phyloP scores from a whole-genome alignment of 208 protist genomes.

The Leishmania major region DNA sequence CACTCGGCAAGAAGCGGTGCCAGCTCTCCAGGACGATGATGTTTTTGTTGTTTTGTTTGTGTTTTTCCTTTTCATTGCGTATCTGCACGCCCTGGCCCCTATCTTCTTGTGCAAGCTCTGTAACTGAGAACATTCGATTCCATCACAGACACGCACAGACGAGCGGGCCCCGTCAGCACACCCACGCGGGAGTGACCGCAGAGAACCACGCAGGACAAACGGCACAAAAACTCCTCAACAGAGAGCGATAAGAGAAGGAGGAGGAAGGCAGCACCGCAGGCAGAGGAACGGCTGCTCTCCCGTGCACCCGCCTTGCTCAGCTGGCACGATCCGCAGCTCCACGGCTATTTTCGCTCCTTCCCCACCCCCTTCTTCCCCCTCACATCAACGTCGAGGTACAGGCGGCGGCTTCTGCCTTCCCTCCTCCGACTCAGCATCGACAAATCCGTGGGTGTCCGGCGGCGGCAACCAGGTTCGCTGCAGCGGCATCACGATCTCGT shows the following conservation, averaged over 20 bases:
- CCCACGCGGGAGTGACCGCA: background rate
- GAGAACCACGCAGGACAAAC: background rate
- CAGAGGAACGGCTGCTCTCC: no score
- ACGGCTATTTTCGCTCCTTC: background rate
- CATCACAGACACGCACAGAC: background rate
- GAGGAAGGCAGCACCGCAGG: background rate
- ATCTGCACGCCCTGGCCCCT: background rate
- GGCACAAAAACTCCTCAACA: background rate
- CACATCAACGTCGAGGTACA: background rate
- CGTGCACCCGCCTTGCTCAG: background rate
- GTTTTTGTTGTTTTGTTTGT: background rate
- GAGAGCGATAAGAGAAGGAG: background rate
- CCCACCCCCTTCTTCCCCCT: no score
- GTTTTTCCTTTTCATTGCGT: background rate
- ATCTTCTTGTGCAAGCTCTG: background rate
- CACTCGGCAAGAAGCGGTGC: background rate
- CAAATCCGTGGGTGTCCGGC: conserved; percentile 68
- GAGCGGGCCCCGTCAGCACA: background rate
- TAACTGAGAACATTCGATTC: background rate
- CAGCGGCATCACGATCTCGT: conserved; percentile 34
- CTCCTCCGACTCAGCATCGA: conserved; percentile 37
- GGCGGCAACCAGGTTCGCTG: conserved; percentile 20
- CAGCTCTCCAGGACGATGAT: background rate
- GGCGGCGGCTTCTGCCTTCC: background rate
- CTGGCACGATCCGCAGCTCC: background rate